Base-by-base conservation (phyloP, 345 rosid species). In the Dovyalis caffra region DNA sequence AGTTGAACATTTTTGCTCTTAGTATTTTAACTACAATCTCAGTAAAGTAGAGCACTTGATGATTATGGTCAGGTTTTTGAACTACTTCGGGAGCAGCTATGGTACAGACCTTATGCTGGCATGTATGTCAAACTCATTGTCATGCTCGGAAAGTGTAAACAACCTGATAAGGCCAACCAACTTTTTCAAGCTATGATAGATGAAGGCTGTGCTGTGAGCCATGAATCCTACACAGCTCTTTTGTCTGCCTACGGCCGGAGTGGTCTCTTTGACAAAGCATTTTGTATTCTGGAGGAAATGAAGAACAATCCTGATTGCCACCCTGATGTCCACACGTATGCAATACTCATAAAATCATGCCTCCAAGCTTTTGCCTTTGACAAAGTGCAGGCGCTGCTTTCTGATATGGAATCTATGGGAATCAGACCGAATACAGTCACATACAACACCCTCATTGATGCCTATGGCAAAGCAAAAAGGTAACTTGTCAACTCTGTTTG, bases 111-210 rank as follows among this genome's bases (percentile, higher is more conserved):
- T 10, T 86, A 85, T 76, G 15, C 90, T 69, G 91, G 87, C 56
- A 76, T 89, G 64, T 95, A 92, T 70, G 81, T 95, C 29, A 91
- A 90, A 85, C 85, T 95, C 29, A 88, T 95, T 66, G 91, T 92
- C 70, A 90, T 92, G 99, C 93, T 95, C 40, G 95, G 97, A 8
- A 92, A 92, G 86, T 95, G 97, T 81, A 92, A 88, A 81, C 95
- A 91, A 79, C 91, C 99, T 7, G 88, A 85, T 16, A 95, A 90
- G 77, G 99, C 99, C 14, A 87, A 77, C 71, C 88, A 84, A 56
- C 91, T 95, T 62, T 92, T 92, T 83, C 88, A 85, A 60, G 90
- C 72, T 62, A 92, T 95, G 97, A 68, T 89, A 37, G 82, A 76
- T 70, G 97, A 95, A 81, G 97, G 92, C 8, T 94, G 97, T 81